Evolutionary conservation across 1,139 yeast genomes (phyloP), one percentile per base, ranked within the genome.

Genomic region (Diutina neorugosa): DNA sequence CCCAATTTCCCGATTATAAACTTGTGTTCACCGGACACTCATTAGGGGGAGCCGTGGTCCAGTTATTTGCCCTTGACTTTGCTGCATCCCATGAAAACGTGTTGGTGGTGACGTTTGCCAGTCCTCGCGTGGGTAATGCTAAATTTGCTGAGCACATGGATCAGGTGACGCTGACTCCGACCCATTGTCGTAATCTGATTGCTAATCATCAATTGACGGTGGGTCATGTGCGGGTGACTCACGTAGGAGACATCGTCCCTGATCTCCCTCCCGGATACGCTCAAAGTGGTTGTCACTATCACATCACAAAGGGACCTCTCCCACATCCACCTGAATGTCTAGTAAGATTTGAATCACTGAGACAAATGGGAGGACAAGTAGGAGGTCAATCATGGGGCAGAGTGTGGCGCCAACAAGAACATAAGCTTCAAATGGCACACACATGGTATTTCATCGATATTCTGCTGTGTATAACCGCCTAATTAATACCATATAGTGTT

Each of bases 11-110:
- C 0, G 73, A 72, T 25, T 83, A 81, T 61, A 64, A 70, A 46
- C 57, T 84, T 16, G 71, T 77, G 3, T 71, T 84, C 2, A 68
- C 80, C 2, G 93, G 93, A 0, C 93, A 85, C 65, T 85, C 93
- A 0, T 64, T 85, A 31, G 94, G 93, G 1, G 93, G 84, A 2
- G 88, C 89, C 0, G 65, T 84, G 54, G 84, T 89, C 0, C 65
- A 73, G 14, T 65, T 86, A 43, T 73, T 80, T 11, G 90, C 85
- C 0, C 70, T 81, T 25, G 90, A 84, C 60, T 70, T 80, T 54
- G 70, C 71, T 56, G 58, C 77, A 7, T 60, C 77, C 61, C 86
- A 86, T 0, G 69, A 68, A 53, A 64, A 72, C 6, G 83, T 85
- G 0, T 63, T 76, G 47, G 78, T 83, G 1, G 65, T 83, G 9